These are phyloP conservation scores for Marasmius sp. DNA, from an alignment of 1,284 basidiomycete species.

Conservation along the genomic window DNA sequence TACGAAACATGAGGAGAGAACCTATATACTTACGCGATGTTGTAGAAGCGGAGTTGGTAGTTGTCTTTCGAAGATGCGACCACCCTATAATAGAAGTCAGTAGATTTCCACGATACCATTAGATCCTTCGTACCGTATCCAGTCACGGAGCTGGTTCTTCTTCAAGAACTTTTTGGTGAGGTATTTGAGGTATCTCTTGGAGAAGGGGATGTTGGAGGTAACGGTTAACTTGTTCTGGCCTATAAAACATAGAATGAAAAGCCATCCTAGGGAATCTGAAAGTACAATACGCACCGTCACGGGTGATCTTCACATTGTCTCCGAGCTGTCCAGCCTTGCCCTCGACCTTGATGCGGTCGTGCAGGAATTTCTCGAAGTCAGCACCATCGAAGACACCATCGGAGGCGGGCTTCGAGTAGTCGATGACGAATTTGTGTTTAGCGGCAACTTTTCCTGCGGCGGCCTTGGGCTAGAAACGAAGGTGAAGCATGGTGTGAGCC, in stretches of 20 bases:
- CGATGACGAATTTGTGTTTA: conserved; percentile 92
- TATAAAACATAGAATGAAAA: conserved; percentile 23
- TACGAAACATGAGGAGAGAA: conserved; percentile 24
- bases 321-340: conserved; percentile 85
- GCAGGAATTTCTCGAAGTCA: conserved; percentile 91
- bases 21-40: conserved; percentile 70
- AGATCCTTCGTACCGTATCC: conserved; percentile 65
- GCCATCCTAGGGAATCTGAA: conserved; percentile 3
- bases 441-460: conserved; percentile 68
- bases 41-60: conserved; percentile 93
- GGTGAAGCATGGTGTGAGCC: conserved; percentile 60
- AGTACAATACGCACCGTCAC: conserved; percentile 65
- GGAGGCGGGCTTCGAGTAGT: conserved; percentile 90
- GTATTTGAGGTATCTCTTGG: conserved; percentile 93
- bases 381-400: conserved; percentile 92
- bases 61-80: conserved; percentile 88
- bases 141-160: conserved; percentile 84
- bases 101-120: not conserved
- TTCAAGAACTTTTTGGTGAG: conserved; percentile 96
- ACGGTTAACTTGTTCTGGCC: conserved; percentile 79
- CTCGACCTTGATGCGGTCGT: conserved; percentile 89
- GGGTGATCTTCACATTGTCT: conserved; percentile 78
- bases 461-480: conserved; percentile 60
- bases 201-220: conserved; percentile 82
- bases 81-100: conserved; percentile 46